A percentile compares a stretch with the other conserved stretches of the same genome.
Conservation (phyloP, 2,329 filamentous ascomycete species). For the Phialophora verrucosa region DNA sequence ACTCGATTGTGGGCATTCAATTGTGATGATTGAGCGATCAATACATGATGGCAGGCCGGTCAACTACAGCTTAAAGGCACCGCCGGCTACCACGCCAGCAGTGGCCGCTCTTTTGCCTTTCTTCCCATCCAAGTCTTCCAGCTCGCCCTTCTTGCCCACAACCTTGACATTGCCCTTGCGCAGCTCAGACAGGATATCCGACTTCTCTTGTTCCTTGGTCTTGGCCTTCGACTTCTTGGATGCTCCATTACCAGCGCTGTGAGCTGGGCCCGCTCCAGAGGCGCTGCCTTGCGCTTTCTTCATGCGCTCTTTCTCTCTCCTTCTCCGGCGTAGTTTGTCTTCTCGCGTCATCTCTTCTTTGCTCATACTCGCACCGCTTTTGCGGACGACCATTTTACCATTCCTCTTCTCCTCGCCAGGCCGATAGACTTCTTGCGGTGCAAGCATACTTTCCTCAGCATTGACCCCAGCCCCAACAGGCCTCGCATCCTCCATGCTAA, state of each 20-base stretch:
- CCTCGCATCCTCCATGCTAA: conserved; percentile 93
- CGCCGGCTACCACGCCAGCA: conserved; percentile 7
- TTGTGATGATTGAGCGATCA: not conserved
- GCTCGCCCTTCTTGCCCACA: conserved; percentile 85
- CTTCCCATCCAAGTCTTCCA: conserved; percentile 82
- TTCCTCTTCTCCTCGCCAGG: conserved; percentile 65
- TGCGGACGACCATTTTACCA: conserved; percentile 30
- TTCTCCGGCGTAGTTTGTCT: conserved; percentile 76
- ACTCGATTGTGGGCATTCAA: not conserved
- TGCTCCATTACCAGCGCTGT: conserved; percentile 29
- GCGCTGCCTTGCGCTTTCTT: conserved; percentile 54
- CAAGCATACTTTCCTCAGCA: conserved; percentile 72
- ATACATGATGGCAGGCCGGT: not conserved
- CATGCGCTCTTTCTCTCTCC: conserved; percentile 84
- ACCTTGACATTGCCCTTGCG: conserved; percentile 89
- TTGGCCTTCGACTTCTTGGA: conserved; percentile 42
- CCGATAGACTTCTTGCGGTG: conserved; percentile 92
- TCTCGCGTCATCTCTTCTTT: conserved; percentile 87
- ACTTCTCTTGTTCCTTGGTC: conserved; percentile 50
- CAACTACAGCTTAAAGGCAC: conserved; percentile 25
- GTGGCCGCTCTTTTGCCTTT: conserved; percentile 56
- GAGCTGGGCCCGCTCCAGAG: conserved; percentile 52
- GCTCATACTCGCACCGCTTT: conserved; percentile 63
- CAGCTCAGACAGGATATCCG: conserved; percentile 68
- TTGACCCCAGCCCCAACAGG: conserved; percentile 77